phyloP scores from a whole-genome alignment of 2,329 filamentous ascomycete species.

The Nakataea oryzae region DNA sequence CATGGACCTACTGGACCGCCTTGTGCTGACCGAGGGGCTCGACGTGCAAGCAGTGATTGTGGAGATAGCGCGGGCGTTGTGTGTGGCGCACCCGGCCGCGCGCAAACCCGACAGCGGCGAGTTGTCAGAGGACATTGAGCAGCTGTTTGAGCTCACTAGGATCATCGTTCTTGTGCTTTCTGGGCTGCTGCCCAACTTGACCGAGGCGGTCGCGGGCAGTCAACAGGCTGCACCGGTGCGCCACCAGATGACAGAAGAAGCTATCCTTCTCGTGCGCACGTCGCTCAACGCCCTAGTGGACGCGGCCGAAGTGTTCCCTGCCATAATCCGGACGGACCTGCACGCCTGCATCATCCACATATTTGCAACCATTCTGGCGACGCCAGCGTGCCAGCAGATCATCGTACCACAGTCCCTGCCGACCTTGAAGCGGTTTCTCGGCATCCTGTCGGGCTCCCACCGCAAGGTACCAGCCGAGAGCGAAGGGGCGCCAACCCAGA shows the following conservation, averaged over 20 bases:
- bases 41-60: slow-evolving; percentile 89
- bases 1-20: slow-evolving; percentile 86
- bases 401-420: slow-evolving; percentile 86
- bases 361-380: slow-evolving; percentile 85
- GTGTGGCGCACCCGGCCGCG: slow-evolving; percentile 83
- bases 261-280: slow-evolving; percentile 66
- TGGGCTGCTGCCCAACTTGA: slow-evolving; percentile 72
- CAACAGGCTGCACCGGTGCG: slow-evolving; percentile 31
- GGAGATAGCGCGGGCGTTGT: slow-evolving; percentile 83
- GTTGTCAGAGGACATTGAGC: slow-evolving; percentile 92
- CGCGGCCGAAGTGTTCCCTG: slow-evolving; percentile 88
- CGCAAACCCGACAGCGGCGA: slow-evolving; percentile 56
- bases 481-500: slow-evolving; percentile 27
- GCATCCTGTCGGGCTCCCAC: slow-evolving; percentile 51
- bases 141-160: slow-evolving; percentile 90
- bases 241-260: slow-evolving; percentile 78
- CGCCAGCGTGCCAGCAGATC: slow-evolving; percentile 73
- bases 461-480: slow-evolving; percentile 7
- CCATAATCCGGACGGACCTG: slow-evolving; percentile 91
- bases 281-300: slow-evolving; percentile 85
- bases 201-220: slow-evolving; percentile 41
- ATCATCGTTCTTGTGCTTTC: slow-evolving; percentile 92
- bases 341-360: slow-evolving; percentile 97
- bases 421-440: slow-evolving; percentile 84
- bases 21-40: slow-evolving; percentile 82